phyloP scores from a whole-genome alignment of 163 green algal species.

The Scenedesmus sp. region DNA sequence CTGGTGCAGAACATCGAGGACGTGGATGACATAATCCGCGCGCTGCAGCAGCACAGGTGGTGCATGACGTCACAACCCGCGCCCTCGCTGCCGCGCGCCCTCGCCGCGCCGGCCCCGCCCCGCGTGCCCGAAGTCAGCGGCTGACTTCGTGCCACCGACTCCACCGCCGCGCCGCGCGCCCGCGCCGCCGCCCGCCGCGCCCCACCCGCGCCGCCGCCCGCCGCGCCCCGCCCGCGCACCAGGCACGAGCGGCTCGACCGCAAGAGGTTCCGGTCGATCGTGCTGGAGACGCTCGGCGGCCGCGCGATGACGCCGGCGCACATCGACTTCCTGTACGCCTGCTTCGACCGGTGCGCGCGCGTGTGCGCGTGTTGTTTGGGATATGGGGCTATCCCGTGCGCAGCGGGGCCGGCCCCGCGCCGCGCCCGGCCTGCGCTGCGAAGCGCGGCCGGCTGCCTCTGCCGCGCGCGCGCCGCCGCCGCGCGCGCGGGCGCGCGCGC shows the following conservation, averaged over 20 bases:
- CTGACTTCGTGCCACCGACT: no score
- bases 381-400: no score
- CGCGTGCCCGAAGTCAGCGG: no score
- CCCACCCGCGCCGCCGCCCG: no score
- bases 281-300: slow-evolving; percentile 33
- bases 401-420: not conserved
- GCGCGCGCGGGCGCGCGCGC: no score
- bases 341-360: slow-evolving; percentile 28
- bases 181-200: no score
- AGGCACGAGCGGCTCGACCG: slow-evolving; percentile 30
- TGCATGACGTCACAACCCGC: no score
- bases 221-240: no score
- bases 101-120: no score
- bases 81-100: no score
- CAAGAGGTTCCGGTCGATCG: slow-evolving; percentile 4
- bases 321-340: slow-evolving; percentile 37
- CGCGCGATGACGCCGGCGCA: slow-evolving; percentile 25
- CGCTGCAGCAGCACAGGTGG: slow-evolving; percentile 20
- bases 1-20: slow-evolving; percentile 61
- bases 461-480: not conserved
- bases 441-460: not conserved
- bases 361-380: not conserved
- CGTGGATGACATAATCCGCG: slow-evolving; percentile 50
- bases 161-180: no score
- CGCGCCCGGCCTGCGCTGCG: not conserved